Conservation (phyloP, 495 filamentous ascomycete genomes). For the Viridothelium virens region DNA sequence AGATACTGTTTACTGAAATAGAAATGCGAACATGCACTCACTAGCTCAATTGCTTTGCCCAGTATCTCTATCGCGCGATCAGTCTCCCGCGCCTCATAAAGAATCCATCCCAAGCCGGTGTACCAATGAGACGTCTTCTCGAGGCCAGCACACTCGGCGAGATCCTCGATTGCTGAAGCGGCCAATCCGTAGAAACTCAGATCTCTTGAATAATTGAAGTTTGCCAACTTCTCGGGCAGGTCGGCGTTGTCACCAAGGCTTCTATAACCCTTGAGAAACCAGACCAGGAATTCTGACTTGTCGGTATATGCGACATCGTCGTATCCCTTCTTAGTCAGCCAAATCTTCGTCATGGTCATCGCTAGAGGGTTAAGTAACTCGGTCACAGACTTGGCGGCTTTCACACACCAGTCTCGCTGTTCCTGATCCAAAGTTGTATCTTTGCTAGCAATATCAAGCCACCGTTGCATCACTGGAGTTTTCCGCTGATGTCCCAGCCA, state of each 20-base stretch:
- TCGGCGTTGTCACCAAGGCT: neutral
- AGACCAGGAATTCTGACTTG: neutral
- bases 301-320: neutral
- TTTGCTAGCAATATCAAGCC: neutral
- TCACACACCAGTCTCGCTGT: neutral
- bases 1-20: too few species aligned
- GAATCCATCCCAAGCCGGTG: neutral
- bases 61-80: neutral
- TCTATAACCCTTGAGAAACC: neutral
- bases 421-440: neutral
- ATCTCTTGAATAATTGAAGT: neutral
- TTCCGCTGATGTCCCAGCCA: neutral
- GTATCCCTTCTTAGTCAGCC: neutral
- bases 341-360: neutral
- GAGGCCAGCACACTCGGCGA: neutral
- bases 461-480: neutral
- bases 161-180: neutral
- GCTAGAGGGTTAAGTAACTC: neutral
- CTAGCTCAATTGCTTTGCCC: neutral
- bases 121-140: constrained; percentile 3
- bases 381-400: neutral
- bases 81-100: neutral
- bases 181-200: neutral
- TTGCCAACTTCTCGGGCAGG: neutral
- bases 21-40: too few species aligned